Base-by-base conservation (phyloP, 176 grass and related monocot species). In the Musa itinerans region DNA sequence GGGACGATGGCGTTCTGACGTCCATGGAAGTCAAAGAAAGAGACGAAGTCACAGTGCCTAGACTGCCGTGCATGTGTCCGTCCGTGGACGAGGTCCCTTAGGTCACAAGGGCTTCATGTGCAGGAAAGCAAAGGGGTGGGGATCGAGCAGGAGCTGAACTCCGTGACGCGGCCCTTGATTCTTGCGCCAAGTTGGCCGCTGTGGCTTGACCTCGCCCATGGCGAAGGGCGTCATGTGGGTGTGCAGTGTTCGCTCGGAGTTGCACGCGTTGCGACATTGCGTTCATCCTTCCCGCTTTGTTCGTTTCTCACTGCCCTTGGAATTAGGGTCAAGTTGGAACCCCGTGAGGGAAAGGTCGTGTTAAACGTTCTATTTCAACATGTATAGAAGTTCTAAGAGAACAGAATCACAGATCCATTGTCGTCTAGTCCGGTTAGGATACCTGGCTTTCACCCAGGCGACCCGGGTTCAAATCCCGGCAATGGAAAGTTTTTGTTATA, bases 381-480 rank as follows among this genome's bases (percentile, higher is more conserved):
- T 43, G 0, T 43, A 43, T 43, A 43, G 0, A 6, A 43, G 4
- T 0, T 6, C 0, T 43, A 43, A 43, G 34, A 43, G 4, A 43
- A 43, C 3, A 43, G 0, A 0, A 0, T 43, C 34, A 5, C 34
- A 0, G 34, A 43, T 92, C 83, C 90, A 90, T 97, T 92, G 93
- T 92, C 83, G 90, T 97, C 90, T 85, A 97, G 90, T 83, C 87
- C 85, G 90, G 90, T 90, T 93, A 97, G 93, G 87, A 93, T 92
- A 90, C 6, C 93, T 93, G 88, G 88, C 90, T 93, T 97, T 97
- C 93, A 90, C 90, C 90, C 87, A 89, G 87, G 12, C 90, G 86
- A 97, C 93, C 90, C 93, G 90, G 88, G 86, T 97, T 97, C 90
- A 92, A 93, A 93, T 97, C 90, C 90, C 87, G 87, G 83, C 87